Evolutionary conservation across 2,329 filamentous ascomycete species (phyloP).

Genomic region (Alternaria brassicae): DNA sequence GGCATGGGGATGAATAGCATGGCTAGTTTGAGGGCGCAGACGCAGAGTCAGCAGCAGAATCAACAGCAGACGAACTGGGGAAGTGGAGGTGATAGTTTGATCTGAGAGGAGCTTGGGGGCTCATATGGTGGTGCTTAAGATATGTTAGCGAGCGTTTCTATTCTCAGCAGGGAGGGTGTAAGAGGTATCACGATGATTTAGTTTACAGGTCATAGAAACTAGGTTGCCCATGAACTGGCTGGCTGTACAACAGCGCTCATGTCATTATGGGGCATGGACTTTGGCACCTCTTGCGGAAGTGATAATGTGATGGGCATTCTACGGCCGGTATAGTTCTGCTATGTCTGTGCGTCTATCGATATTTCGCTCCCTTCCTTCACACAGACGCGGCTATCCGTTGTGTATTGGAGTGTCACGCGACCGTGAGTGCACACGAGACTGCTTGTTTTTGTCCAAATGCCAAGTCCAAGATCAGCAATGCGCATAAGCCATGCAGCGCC

Average conservation of each 20-base stretch:
- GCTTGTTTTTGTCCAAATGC: not conserved
- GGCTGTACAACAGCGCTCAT: not conserved
- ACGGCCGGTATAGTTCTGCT: not conserved
- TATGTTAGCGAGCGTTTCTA: not conserved
- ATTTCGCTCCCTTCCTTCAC: not conserved
- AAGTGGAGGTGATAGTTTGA: conserved; percentile 38
- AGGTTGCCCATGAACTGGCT: too few relatives aligned
- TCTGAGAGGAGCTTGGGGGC: conserved; percentile 19
- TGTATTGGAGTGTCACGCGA: not conserved
- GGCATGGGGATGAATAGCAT: conserved; percentile 39
- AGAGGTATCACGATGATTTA: too few relatives aligned
- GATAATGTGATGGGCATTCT: not conserved
- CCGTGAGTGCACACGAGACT: not conserved
- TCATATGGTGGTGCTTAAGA: not conserved
- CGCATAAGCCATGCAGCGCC: conserved; percentile 4
- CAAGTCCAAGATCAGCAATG: not conserved
- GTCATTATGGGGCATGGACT: not conserved
- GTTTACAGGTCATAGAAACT: too few relatives aligned
- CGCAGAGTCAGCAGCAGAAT: conserved; percentile 26
- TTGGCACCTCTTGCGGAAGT: not conserved
- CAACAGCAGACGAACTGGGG: conserved; percentile 32
- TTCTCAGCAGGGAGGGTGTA: not conserved
- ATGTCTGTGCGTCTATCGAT: not conserved
- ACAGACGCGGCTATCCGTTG: not conserved
- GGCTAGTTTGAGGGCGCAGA: conserved; percentile 35